These are phyloP conservation scores for Rhodomyrtus psidioides DNA, from an alignment of 441 rosid genomes.

Conservation along the genomic window DNA sequence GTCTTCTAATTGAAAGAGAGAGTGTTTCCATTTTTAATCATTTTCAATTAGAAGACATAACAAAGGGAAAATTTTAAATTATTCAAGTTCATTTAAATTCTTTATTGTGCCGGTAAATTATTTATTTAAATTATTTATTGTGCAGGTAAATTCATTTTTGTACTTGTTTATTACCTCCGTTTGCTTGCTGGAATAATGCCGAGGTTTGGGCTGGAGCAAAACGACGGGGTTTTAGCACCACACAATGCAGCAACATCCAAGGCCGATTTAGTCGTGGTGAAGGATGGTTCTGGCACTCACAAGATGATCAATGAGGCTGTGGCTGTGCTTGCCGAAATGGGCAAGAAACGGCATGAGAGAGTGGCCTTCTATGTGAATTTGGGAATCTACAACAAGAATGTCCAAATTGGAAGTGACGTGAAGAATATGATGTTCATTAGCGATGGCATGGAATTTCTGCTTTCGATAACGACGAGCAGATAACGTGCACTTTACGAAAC, in stretches of 20 bases:
- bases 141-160: fast-evolving
- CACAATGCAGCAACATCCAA: slow-evolving; percentile 46
- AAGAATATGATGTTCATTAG: no score
- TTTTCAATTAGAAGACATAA: no score
- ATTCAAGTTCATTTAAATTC: no score
- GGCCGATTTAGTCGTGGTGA: slow-evolving; percentile 1
- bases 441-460: no score
- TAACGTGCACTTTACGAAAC: no score
- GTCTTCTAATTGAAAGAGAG: not conserved
- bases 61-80: no score
- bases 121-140: not conserved
- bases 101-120: no score
- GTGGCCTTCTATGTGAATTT: slow-evolving; percentile 48
- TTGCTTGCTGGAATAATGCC: not conserved
- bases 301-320: slow-evolving; percentile 47
- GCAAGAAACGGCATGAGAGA: slow-evolving; percentile 14
- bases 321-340: slow-evolving; percentile 29
- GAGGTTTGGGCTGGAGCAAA: not conserved
- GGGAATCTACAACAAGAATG: no score
- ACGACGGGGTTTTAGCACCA: slow-evolving; percentile 26
- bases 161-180: not conserved
- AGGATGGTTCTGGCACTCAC: slow-evolving; percentile 19
- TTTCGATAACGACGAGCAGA: no score
- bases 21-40: no score
- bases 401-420: no score